Evolutionary conservation across 345 rosid species (phyloP).

Genomic region (Nasturtium officinale): DNA sequence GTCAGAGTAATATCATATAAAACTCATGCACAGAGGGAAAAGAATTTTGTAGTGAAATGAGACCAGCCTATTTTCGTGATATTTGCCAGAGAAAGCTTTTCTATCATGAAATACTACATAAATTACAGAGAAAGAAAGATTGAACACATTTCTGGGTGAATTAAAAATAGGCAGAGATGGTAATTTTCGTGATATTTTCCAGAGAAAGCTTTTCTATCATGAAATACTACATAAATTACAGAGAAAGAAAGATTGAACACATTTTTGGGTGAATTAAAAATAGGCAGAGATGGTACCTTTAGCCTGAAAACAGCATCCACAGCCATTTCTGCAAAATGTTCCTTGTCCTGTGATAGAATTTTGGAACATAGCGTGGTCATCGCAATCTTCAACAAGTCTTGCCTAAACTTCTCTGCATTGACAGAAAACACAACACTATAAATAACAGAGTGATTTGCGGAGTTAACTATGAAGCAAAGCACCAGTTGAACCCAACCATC

Average conservation of each 20-base stretch:
- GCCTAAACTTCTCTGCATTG: slow-evolving; percentile 78
- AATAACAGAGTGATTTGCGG: background rate
- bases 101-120: background rate
- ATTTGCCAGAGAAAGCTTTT: background rate
- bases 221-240: background rate
- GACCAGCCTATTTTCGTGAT: background rate
- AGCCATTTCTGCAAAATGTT: slow-evolving; percentile 82
- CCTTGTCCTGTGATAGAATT: slow-evolving; percentile 91
- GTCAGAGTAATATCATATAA: slow-evolving; percentile 9
- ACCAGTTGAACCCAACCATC: background rate
- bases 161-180: too few relatives aligned
- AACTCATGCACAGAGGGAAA: background rate
- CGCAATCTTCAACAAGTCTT: slow-evolving; percentile 88
- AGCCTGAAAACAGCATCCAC: slow-evolving; percentile 95
- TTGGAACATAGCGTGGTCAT: slow-evolving; percentile 94
- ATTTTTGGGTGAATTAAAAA: background rate
- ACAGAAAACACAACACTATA: slow-evolving; percentile 16
- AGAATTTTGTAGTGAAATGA: background rate
- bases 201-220: background rate
- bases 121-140: background rate
- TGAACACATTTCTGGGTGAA: too few relatives aligned
- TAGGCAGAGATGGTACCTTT: slow-evolving; percentile 51
- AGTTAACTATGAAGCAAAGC: background rate
- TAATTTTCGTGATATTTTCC: background rate
- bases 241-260: background rate